Percentiles rank a stretch among this genome's conserved stretches.
Evolutionary conservation across 441 rosid genomes (phyloP).

Genomic region (Monsonia emarginata): DNA sequence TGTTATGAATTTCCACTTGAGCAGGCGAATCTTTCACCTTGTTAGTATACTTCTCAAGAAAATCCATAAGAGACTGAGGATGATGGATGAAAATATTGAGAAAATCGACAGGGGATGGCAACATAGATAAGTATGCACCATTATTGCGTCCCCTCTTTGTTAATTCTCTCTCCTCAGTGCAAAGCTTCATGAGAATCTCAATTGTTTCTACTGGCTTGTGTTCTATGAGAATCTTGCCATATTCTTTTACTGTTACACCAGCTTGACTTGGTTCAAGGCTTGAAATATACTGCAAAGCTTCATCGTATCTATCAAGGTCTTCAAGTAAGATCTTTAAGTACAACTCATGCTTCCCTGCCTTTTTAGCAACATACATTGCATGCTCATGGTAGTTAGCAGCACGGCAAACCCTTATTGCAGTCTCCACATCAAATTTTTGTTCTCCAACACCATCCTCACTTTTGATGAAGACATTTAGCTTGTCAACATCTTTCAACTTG

Average conservation of each 20-base stretch:
- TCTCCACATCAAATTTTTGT: slow-evolving; percentile 90
- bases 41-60: slow-evolving; percentile 70
- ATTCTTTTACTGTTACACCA: slow-evolving; percentile 83
- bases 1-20: slow-evolving; percentile 83
- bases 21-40: slow-evolving; percentile 92
- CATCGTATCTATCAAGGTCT: slow-evolving; percentile 86
- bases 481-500: slow-evolving; percentile 87
- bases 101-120: slow-evolving; percentile 97
- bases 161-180: slow-evolving; percentile 61
- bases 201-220: slow-evolving; percentile 82
- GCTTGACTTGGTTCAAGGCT: slow-evolving; percentile 96
- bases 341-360: slow-evolving; percentile 93
- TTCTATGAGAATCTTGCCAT: slow-evolving; percentile 88
- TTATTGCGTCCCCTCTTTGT: slow-evolving; percentile 45
- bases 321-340: slow-evolving; percentile 89
- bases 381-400: slow-evolving; percentile 97
- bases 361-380: slow-evolving; percentile 96
- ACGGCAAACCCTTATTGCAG: slow-evolving; percentile 95
- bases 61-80: slow-evolving; percentile 71
- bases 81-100: slow-evolving; percentile 78
- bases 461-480: slow-evolving; percentile 75
- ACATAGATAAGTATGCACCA: slow-evolving; percentile 58
- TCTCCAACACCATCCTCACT: slow-evolving; percentile 86
- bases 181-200: slow-evolving; percentile 77
- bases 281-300: slow-evolving; percentile 78